These are phyloP conservation scores for Talaromyces proteolyticus DNA, from an alignment of 495 filamentous ascomycete species.

Conservation along the genomic window DNA sequence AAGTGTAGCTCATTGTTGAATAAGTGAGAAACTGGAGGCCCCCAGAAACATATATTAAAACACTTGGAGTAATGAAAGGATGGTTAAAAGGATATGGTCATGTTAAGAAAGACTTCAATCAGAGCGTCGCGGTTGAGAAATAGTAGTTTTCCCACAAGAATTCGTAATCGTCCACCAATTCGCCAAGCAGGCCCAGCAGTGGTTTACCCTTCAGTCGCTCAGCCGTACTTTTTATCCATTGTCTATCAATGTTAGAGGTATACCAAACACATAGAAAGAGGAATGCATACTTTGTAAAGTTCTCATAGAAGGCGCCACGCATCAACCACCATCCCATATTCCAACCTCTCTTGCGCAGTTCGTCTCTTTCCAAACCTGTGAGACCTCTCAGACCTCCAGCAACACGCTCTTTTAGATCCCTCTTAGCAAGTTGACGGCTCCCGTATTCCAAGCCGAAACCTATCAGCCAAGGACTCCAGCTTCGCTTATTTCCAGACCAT, in stretches of 20 bases:
- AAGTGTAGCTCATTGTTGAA: no score
- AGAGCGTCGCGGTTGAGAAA: constrained; percentile 71
- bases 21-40: no score
- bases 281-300: constrained; percentile 66
- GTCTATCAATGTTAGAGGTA: constrained; percentile 37
- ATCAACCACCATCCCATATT: constrained; percentile 90
- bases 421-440: constrained; percentile 75
- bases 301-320: constrained; percentile 94
- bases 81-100: no score
- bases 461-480: constrained; percentile 87
- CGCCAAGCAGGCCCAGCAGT: constrained; percentile 71
- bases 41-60: no score
- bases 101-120: no score
- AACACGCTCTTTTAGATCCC: constrained; percentile 58
- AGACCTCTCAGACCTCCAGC: constrained; percentile 63
- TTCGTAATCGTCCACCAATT: constrained; percentile 89
- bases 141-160: constrained; percentile 98
- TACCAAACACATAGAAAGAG: not conserved
- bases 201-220: constrained; percentile 66
- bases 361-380: constrained; percentile 82
- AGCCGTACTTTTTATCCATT: constrained; percentile 55
- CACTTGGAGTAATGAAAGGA: no score
- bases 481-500: constrained; percentile 51
- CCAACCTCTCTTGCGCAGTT: constrained; percentile 80
- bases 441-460: constrained; percentile 84